Percentiles rank a stretch among this genome's conserved stretches.
Evolutionary conservation across 2,329 filamentous ascomycete species (phyloP).

Genomic region (Myriosclerotinia curreyana): DNA sequence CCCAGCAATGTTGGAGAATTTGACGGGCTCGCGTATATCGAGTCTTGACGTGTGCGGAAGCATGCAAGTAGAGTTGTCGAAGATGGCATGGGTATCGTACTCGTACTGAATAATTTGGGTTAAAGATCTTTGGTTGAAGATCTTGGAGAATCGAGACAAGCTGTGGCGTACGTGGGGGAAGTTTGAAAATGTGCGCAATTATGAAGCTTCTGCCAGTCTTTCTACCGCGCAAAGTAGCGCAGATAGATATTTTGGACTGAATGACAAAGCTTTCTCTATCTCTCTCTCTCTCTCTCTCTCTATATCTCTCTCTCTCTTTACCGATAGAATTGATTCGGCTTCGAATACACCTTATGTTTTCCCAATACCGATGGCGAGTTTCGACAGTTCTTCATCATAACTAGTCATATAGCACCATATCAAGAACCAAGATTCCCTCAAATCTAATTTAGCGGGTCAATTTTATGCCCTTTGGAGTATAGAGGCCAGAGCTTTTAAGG

Average conservation of each 20-base stretch:
- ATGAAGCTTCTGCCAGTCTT: slow-evolving; percentile 22
- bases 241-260: slow-evolving; percentile 1
- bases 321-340: slow-evolving; percentile 20
- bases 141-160: slow-evolving; percentile 19
- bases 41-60: slow-evolving; percentile 18
- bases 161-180: slow-evolving; percentile 22
- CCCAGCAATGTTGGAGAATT: slow-evolving; percentile 8
- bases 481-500: slow-evolving; percentile 18
- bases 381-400: slow-evolving; percentile 37
- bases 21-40: slow-evolving; percentile 15
- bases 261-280: slow-evolving; percentile 18
- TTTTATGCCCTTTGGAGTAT: slow-evolving; percentile 16
- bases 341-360: slow-evolving; percentile 31
- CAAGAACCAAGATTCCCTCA: slow-evolving; percentile 20
- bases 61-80: slow-evolving; percentile 18
- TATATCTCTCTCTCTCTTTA: slow-evolving; percentile 14
- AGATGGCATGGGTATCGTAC: slow-evolving; percentile 20
- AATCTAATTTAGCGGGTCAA: slow-evolving; percentile 20
- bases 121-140: slow-evolving; percentile 18
- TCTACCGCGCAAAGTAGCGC: slow-evolving; percentile 20
- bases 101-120: slow-evolving; percentile 6
- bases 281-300: too few relatives aligned
- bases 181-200: slow-evolving; percentile 21
- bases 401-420: slow-evolving; percentile 26
- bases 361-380: slow-evolving; percentile 33